Evolutionary conservation across 805 yeast genomes (phyloP).

Genomic region (Pichia cephalocereana): DNA sequence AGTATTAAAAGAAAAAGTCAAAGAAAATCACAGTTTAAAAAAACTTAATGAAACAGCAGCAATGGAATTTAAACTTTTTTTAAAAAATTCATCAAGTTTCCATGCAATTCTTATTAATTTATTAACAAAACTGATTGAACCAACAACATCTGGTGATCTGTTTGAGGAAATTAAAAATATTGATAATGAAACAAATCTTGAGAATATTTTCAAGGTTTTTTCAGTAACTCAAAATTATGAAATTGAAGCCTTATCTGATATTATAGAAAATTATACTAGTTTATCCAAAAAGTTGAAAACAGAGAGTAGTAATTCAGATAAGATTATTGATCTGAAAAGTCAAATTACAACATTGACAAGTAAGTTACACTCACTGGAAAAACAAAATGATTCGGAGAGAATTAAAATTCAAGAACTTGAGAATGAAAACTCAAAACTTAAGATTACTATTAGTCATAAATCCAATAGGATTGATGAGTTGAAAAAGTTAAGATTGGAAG

Average conservation of each 20-base stretch:
- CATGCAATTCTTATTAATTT: background rate
- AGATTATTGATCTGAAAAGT: background rate
- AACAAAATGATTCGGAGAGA: slow-evolving; percentile 1
- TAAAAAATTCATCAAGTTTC: background rate
- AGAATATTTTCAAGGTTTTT: background rate
- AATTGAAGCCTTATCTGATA: slow-evolving; percentile 2
- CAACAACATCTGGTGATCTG: background rate
- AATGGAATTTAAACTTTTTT: background rate
- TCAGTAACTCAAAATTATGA: slow-evolving; percentile 6
- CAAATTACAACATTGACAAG: slow-evolving; percentile 1
- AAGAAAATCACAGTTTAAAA: background rate
- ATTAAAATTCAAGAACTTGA: slow-evolving; percentile 3
- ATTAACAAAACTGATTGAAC: slow-evolving; percentile 2
- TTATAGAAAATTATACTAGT: slow-evolving; percentile 2
- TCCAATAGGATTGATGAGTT: slow-evolving; percentile 13
- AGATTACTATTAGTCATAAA: background rate
- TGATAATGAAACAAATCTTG: background rate
- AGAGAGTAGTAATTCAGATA: background rate
- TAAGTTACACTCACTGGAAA: slow-evolving; percentile 3
- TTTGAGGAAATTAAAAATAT: background rate
- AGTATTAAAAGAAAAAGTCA: background rate
- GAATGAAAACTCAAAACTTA: background rate
- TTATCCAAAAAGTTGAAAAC: background rate
- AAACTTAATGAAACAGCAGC: background rate
- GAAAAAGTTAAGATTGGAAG: slow-evolving; percentile 41